Conservation (phyloP, 116 monocot genomes). For the Iris pallida region DNA sequence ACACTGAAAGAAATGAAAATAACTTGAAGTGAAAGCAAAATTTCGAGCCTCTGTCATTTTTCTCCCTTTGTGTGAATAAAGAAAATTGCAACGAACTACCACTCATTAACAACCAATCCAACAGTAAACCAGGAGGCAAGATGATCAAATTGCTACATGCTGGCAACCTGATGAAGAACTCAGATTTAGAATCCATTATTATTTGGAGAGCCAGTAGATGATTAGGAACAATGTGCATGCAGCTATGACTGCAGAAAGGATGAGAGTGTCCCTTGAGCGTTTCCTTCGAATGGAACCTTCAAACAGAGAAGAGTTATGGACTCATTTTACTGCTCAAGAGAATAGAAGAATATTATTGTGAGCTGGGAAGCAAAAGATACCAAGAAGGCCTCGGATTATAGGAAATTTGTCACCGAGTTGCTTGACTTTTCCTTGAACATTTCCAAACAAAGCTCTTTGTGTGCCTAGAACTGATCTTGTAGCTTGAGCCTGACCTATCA, state of each 20-base stretch:
- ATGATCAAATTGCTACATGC: too few species aligned
- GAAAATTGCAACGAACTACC: too few species aligned
- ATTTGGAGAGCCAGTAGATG: conserved; percentile 96
- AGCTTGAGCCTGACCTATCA: conserved; percentile 85
- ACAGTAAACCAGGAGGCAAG: too few species aligned
- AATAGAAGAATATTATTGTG: neutral
- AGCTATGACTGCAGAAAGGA: conserved; percentile 92
- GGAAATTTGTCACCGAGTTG: conserved; percentile 94
- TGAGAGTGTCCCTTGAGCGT: conserved; percentile 79
- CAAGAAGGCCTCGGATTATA: conserved; percentile 77
- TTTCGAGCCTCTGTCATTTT: too few species aligned
- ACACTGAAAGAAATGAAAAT: too few species aligned
- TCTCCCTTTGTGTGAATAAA: too few species aligned
- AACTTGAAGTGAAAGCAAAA: too few species aligned
- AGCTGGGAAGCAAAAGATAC: conserved; percentile 25
- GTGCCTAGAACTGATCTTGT: conserved; percentile 63
- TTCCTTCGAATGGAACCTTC: conserved; percentile 91
- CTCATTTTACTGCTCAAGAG: neutral
- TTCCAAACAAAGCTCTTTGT: conserved; percentile 68
- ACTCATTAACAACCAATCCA: too few species aligned
- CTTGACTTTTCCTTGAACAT: conserved; percentile 95
- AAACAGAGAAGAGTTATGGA: conserved; percentile 2
- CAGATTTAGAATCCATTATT: neutral
- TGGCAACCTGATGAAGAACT: too few species aligned
- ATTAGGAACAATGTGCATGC: conserved; percentile 89